Percentiles rank a stretch among this genome's conserved stretches.
Evolutionary conservation across 2,329 filamentous ascomycete species (phyloP).

Genomic region (Aureobasidium subglaciale): DNA sequence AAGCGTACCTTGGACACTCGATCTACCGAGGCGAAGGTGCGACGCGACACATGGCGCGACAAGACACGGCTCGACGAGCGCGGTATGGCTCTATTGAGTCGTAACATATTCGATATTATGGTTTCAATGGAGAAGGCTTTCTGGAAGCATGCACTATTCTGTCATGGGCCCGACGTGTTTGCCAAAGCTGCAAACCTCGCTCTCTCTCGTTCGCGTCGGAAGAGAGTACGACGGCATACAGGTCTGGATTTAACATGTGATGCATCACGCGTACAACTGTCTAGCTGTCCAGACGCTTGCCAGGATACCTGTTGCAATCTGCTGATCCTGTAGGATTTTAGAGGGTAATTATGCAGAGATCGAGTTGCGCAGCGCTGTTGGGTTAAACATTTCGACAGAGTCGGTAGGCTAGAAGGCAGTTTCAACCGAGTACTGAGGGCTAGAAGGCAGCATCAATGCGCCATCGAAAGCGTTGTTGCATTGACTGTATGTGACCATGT

Average conservation of each 20-base stretch:
- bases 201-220: neutral
- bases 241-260: neutral
- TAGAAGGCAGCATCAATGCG: neutral
- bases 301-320: no score
- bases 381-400: neutral
- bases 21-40: conserved; percentile 6
- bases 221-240: neutral
- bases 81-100: conserved; percentile 4
- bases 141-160: neutral
- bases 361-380: neutral
- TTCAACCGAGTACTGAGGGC: neutral
- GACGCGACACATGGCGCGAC: neutral
- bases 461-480: conserved; percentile 1
- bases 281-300: neutral
- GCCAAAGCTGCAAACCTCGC: neutral
- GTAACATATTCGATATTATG: neutral
- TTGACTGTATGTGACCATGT: neutral
- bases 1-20: neutral
- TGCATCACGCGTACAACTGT: neutral
- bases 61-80: neutral
- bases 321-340: neutral
- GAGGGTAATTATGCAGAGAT: no score
- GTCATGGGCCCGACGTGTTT: conserved; percentile 1
- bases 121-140: neutral
- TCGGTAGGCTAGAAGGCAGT: neutral